A percentile compares a stretch with the other conserved stretches of the same genome.
Conservation (phyloP, 495 filamentous ascomycete species). For the Extremus antarcticus region DNA sequence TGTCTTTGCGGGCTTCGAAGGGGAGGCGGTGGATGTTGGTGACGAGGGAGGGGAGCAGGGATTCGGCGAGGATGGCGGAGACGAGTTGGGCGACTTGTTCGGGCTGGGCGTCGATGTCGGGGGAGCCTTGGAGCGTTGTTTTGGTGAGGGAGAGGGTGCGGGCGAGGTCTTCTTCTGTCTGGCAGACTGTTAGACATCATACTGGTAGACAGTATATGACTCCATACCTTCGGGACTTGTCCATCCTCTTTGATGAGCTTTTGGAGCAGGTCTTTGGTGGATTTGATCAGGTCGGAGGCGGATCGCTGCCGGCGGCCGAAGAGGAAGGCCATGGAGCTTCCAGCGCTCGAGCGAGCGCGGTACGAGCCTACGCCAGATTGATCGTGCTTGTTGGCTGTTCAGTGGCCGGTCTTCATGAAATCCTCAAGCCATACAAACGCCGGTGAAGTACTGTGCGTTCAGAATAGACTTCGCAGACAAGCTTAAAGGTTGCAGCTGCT, state of each 20-base stretch:
- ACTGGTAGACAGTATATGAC: neutral
- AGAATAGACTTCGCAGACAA: neutral
- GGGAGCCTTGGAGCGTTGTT: constrained; percentile 32
- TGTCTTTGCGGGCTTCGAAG: constrained; percentile 88
- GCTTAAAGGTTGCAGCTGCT: neutral
- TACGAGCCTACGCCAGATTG: neutral
- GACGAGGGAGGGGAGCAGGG: constrained; percentile 74
- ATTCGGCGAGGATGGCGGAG: constrained; percentile 69
- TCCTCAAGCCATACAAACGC: neutral
- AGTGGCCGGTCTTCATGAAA: neutral
- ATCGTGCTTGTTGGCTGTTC: neutral
- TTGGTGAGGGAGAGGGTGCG: constrained; percentile 34
- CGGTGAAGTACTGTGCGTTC: neutral
- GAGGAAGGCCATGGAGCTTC: constrained; percentile 69
- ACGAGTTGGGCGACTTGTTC: constrained; percentile 77
- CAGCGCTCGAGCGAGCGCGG: neutral
- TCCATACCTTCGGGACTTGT: constrained; percentile 26
- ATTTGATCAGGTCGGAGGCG: constrained; percentile 44
- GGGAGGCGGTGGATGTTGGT: constrained; percentile 68
- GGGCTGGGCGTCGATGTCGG: constrained; percentile 75
- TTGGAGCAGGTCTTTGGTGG: constrained; percentile 46
- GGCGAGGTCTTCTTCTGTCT: constrained; percentile 33
- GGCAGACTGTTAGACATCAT: neutral
- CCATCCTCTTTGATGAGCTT: constrained; percentile 33
- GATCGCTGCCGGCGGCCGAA: constrained; percentile 59